Base-by-base conservation (phyloP, 1,139 yeast genomes). In the Candida glucosophila region DNA sequence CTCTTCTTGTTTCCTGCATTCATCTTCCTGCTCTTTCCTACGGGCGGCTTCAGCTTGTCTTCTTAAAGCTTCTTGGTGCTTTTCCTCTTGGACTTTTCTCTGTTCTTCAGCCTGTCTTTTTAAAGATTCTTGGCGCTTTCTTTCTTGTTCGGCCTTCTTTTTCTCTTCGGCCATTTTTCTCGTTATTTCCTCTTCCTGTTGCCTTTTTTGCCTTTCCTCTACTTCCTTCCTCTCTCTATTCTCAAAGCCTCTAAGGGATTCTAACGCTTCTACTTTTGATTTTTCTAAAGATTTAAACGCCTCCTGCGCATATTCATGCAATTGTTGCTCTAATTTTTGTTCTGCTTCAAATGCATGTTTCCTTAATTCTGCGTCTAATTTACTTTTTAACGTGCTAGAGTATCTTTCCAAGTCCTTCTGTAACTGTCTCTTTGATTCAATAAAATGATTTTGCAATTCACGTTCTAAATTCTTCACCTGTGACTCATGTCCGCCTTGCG, bases 181-280 rank as follows among this genome's bases (percentile, higher is more conserved):
- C 14, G 14, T 5, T 17, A 20, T 10, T 6, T 15, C 25, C 29
- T 20, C 16, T 29, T 19, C 23, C 25, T 20, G 18, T 35, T 16
- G 28, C 33, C 29, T 34, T 30, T 23, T 31, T 35, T 32, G 35
- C 44, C 14, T 38, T 40, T 31, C 36, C 41, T 21, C 25, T 30
- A 27, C 28, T 24, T 3, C 35, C 41, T 19, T 33, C 35, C 19
- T 22, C 29, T 22, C 23, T 30, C 14, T 30, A 17, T 16, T 32
- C 35, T n/a, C 18, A 16, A n/a, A 16, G n/a, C n/a, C 9, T 8
- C n/a, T 16, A 16, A 8, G 18, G 9, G n/a, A 16, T 8, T 8
- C 18, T 8, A 8, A 16, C 8, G 9, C 18, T 19, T 19, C 21
- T 13, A 19, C 8, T 19, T 13, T 19, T 8, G 9, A 10, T 19